Evolutionary conservation across 371 early-diverging fungal species (phyloP), one percentile per base, ranked within the genome.

Genomic region (Mortierella sp.): DNA sequence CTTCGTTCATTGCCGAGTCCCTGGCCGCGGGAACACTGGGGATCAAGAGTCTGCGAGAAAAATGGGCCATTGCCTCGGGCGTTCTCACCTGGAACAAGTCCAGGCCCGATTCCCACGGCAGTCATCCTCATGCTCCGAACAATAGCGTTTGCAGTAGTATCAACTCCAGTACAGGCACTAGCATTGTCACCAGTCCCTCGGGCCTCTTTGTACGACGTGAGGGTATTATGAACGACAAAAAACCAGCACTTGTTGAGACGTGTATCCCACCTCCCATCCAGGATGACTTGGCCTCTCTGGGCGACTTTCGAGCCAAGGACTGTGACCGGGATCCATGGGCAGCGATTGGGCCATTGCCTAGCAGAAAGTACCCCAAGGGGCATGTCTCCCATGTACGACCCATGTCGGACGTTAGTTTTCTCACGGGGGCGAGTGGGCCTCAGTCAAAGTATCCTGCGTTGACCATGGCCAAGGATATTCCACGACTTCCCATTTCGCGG

Each of bases 51-150:
- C 56, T 79, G 25, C 70, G 73, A 18, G 80, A 79, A 58, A 72
- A 72, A 44, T 79, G 73, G 80, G 60, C 72, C n/a, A 16, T 68
- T 12, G 77, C 73, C 29, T 70, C 80, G 43, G 80, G 80, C 14
- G 70, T 63, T 11, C 48, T 79, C 45, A 61, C 73, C 0, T 79
- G 80, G 80, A 68, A 56, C 58, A 79, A 55, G 37, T 60, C 66
- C 23, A 64, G 56, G 43, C 47, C 64, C 23, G 72, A 64, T 26
- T 46, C 47, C 50, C 60, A 60, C 50, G 37, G 37, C 37, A n/a
- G n/a, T n/a, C n/a, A n/a, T n/a, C 46, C 45, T 12, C 23, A 43
- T 19, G 15, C 30, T 6, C 16, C 43, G 12, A 21, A 45, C 14
- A 28, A 43, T n/a, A 21, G 46, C 44, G 19, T 37, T 44, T 11